Conservation (phyloP, 345 rosid species). For the Populus nigra region DNA sequence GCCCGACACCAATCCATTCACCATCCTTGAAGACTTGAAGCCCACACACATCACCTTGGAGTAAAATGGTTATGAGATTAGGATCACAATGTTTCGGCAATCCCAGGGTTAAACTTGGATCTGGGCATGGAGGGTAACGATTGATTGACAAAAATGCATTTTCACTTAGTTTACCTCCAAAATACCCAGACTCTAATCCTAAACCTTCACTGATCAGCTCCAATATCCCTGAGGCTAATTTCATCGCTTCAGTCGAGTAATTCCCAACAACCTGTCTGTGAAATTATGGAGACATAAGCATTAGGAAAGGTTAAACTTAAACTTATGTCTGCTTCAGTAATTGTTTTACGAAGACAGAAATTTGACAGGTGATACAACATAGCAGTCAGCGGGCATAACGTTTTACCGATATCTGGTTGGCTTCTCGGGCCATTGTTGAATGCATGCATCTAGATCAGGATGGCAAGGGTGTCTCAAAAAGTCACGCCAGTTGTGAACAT, state of each 20-base stretch:
- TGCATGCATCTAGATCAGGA: neutral
- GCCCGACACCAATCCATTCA: slow-evolving; percentile 29
- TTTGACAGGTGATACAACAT: neutral
- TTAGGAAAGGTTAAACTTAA: neutral
- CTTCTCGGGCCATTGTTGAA: neutral
- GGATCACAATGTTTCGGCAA: slow-evolving; percentile 24
- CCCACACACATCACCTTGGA: slow-evolving; percentile 19
- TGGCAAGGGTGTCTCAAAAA: neutral
- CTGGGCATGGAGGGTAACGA: slow-evolving; percentile 37
- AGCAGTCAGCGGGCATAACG: neutral
- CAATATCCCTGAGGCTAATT: slow-evolving; percentile 17
- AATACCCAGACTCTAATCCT: neutral
- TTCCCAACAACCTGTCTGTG: slow-evolving; percentile 20
- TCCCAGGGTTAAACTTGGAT: slow-evolving; percentile 41
- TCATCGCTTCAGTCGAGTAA: slow-evolving; percentile 18
- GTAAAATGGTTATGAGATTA: slow-evolving; percentile 17
- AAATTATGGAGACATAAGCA: neutral
- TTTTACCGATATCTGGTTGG: neutral
- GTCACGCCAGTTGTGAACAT: neutral
- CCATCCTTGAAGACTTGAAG: slow-evolving; percentile 30
- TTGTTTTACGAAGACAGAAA: neutral
- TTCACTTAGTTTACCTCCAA: neutral
- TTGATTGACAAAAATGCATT: slow-evolving; percentile 21
- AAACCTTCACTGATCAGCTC: slow-evolving; percentile 23
- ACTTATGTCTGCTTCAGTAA: neutral